These are phyloP conservation scores for Anastatica hierochuntica DNA, from an alignment of 345 rosid species.

Conservation along the genomic window DNA sequence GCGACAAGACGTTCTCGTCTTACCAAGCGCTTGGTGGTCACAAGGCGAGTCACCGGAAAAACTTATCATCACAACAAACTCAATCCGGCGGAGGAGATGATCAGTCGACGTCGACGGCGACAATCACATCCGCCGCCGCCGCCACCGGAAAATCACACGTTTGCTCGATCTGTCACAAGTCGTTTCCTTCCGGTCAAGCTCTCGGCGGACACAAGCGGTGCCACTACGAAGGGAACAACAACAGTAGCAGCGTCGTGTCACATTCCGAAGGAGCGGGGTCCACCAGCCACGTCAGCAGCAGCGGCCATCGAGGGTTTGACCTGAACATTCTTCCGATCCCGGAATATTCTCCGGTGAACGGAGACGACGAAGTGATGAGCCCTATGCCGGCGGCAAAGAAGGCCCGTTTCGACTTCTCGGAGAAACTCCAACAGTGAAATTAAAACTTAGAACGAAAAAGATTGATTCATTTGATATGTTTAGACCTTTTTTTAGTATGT, in stretches of 20 bases:
- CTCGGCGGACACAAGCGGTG: slow-evolving; percentile 71
- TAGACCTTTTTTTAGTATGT: too few relatives aligned
- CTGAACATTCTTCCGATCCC: slow-evolving; percentile 62
- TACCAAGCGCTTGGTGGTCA: slow-evolving; percentile 55
- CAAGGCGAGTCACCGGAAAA: slow-evolving; percentile 48
- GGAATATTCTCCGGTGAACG: too few relatives aligned
- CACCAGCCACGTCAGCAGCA: slow-evolving; percentile 43
- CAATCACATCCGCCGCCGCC: too few relatives aligned
- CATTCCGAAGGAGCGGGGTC: slow-evolving; percentile 50
- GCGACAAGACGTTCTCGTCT: slow-evolving; percentile 35
- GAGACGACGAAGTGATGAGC: too few relatives aligned
- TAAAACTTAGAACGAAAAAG: too few relatives aligned
- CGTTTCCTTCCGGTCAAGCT: slow-evolving; percentile 63
- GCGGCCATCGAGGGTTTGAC: slow-evolving; percentile 49
- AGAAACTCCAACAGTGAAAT: too few relatives aligned
- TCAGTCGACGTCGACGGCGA: too few relatives aligned
- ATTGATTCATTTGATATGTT: too few relatives aligned
- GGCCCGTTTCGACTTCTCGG: too few relatives aligned
- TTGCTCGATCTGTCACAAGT: slow-evolving; percentile 55
- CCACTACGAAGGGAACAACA: slow-evolving; percentile 46
- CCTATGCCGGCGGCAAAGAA: too few relatives aligned
- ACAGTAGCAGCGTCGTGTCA: slow-evolving; percentile 31
- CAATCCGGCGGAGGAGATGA: too few relatives aligned
- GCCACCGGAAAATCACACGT: slow-evolving; percentile 34
- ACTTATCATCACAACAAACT: too few relatives aligned